phyloP scores from a whole-genome alignment of 1,139 yeast species.

The Lodderomyces margitis region DNA sequence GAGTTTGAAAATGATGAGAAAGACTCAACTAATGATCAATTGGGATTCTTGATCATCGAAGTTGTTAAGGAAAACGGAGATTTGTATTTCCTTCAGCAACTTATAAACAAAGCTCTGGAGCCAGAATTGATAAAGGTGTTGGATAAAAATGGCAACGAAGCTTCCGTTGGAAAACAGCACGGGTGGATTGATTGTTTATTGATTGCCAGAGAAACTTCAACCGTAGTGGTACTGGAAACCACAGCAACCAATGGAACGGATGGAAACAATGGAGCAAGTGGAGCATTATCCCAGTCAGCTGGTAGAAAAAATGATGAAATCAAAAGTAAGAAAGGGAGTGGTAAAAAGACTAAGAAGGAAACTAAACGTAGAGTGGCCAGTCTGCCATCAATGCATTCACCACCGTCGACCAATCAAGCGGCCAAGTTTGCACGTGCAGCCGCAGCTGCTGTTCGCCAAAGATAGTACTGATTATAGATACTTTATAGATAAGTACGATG shows the following conservation, averaged over 20 bases:
- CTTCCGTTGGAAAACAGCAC: slow-evolving; percentile 35
- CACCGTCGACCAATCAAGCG: slow-evolving; percentile 11
- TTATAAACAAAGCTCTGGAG: slow-evolving; percentile 16
- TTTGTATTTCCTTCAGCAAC: slow-evolving; percentile 55
- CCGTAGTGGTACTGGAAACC: not conserved
- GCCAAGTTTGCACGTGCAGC: slow-evolving; percentile 47
- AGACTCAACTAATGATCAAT: slow-evolving; percentile 27
- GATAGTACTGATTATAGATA: not conserved
- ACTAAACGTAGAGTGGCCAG: not conserved
- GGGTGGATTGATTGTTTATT: slow-evolving; percentile 51
- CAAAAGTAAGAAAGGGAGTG: slow-evolving; percentile 1
- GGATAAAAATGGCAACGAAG: slow-evolving; percentile 31
- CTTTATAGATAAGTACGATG: not conserved
- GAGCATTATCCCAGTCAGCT: too few species aligned
- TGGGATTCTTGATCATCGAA: slow-evolving; percentile 66
- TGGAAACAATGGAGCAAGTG: too few species aligned
- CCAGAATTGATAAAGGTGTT: slow-evolving; percentile 33
- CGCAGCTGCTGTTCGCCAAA: slow-evolving; percentile 41
- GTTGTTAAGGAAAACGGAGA: slow-evolving; percentile 55
- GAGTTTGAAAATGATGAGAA: slow-evolving; percentile 61
- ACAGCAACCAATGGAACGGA: not conserved
- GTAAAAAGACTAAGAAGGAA: not conserved
- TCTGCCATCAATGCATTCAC: slow-evolving; percentile 1
- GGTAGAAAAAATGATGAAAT: slow-evolving; percentile 1
- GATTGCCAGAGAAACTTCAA: slow-evolving; percentile 36